Conservation (phyloP, 345 rosid genomes). For the Clarkia xantiana region DNA sequence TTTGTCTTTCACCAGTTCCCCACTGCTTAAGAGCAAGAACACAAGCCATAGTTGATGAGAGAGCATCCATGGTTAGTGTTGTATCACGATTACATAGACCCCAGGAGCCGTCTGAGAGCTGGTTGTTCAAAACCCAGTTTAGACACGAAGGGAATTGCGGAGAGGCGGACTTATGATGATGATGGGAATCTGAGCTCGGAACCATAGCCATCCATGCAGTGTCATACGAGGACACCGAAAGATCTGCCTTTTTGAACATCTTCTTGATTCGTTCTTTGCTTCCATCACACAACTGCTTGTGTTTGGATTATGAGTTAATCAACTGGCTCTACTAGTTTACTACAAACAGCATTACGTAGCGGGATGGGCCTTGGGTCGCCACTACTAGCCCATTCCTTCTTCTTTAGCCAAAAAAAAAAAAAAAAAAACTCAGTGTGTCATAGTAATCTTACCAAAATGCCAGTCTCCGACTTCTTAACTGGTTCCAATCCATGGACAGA, state of each 20-base stretch:
- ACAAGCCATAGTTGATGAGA: conserved; percentile 63
- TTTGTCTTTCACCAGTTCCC: conserved; percentile 50
- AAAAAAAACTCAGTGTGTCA: no score
- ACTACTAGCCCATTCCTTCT: no score
- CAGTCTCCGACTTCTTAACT: conserved; percentile 11
- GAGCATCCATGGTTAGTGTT: conserved; percentile 37
- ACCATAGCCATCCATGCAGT: no score
- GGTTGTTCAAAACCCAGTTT: conserved; percentile 67
- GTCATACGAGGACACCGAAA: conserved; percentile 65
- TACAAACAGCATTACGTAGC: neutral
- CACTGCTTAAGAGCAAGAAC: no score
- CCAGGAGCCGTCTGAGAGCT: conserved; percentile 75
- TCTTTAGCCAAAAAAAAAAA: no score
- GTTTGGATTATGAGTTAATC: conserved; percentile 1
- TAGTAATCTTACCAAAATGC: conserved; percentile 26
- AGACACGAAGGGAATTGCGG: no score
- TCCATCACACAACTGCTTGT: no score
- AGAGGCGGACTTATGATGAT: no score
- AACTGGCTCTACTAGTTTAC: conserved; percentile 1
- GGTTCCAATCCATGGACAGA: conserved; percentile 13
- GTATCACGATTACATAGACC: conserved; percentile 34
- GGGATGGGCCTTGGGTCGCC: no score
- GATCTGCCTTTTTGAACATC: conserved; percentile 47
- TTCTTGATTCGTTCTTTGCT: conserved; percentile 39
- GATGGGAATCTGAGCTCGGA: no score